phyloP scores from a whole-genome alignment of 805 yeast species.

The Candida krabiensis region DNA sequence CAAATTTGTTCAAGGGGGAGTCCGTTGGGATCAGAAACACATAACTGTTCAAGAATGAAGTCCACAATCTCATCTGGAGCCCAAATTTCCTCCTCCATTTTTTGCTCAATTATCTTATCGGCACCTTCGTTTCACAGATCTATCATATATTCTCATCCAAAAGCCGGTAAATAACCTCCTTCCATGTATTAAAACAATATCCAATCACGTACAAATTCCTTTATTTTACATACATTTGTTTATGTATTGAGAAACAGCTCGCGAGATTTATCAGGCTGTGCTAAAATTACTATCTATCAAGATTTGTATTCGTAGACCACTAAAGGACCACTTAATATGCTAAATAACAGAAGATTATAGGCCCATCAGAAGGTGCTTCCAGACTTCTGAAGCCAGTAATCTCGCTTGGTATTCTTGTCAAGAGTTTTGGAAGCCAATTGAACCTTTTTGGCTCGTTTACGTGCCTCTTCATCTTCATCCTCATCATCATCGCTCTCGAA shows the following conservation, averaged over 20 bases:
- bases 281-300: too few relatives aligned
- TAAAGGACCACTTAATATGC: too few relatives aligned
- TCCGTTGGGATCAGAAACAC: conserved; percentile 37
- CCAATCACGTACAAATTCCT: too few relatives aligned
- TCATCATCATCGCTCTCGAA: conserved; percentile 14
- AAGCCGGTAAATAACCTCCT: too few relatives aligned
- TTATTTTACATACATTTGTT: too few relatives aligned
- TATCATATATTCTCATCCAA: too few relatives aligned
- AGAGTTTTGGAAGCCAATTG: background rate
- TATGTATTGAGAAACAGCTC: too few relatives aligned
- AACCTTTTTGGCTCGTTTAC: background rate
- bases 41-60: conserved; percentile 32
- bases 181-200: too few relatives aligned
- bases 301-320: too few relatives aligned
- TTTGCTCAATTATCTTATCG: background rate
- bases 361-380: conserved; percentile 24
- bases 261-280: too few relatives aligned
- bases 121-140: too few relatives aligned
- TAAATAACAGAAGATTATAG: too few relatives aligned
- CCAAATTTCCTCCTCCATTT: conserved; percentile 3
- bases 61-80: conserved; percentile 39
- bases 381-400: conserved; percentile 40
- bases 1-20: conserved; percentile 33
- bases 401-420: conserved; percentile 24
- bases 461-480: conserved; percentile 6